Percentiles rank a stretch among this genome's conserved stretches.
phyloP scores from a whole-genome alignment of 108 stramenopile genomes.

The Nitzschia putrida region DNA sequence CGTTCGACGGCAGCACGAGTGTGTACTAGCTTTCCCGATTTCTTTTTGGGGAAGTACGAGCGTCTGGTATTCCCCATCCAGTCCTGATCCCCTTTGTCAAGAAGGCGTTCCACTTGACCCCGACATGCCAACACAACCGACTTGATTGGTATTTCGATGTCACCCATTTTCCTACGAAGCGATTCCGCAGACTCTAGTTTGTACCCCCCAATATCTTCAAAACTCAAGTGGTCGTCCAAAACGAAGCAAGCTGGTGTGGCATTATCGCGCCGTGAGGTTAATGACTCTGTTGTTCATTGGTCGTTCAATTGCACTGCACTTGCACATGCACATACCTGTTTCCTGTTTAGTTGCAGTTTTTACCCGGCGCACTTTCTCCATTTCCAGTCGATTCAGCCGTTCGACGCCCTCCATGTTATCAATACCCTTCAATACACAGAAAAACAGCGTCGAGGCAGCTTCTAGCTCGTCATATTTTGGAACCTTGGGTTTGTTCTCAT shows the following conservation, averaged over 20 bases:
- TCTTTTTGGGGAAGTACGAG: neutral
- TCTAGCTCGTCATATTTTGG: neutral
- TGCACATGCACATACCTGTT: neutral
- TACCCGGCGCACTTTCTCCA: too few relatives aligned
- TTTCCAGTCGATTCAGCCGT: neutral
- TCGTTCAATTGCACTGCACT: too few relatives aligned
- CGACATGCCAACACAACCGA: neutral
- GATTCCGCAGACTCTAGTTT: conserved; percentile 8
- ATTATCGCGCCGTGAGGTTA: too few relatives aligned
- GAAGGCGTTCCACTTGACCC: neutral
- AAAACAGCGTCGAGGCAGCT: conserved; percentile 6
- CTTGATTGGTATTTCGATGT: neutral
- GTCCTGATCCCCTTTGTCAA: neutral
- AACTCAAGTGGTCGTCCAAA: neutral
- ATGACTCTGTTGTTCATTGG: too few relatives aligned
- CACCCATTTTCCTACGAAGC: neutral
- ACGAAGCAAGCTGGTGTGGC: neutral
- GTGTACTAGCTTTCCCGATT: neutral
- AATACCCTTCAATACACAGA: conserved; percentile 1
- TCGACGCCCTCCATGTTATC: neutral
- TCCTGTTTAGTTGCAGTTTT: neutral
- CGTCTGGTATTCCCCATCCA: neutral
- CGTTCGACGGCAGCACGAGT: conserved; percentile 2
- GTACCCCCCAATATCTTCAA: neutral
- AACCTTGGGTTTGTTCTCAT: neutral